Evolutionary conservation across 192 early-diverging fungal genomes (phyloP), one percentile per base, ranked within the genome.

Genomic region (Geranomyces michiganensis): DNA sequence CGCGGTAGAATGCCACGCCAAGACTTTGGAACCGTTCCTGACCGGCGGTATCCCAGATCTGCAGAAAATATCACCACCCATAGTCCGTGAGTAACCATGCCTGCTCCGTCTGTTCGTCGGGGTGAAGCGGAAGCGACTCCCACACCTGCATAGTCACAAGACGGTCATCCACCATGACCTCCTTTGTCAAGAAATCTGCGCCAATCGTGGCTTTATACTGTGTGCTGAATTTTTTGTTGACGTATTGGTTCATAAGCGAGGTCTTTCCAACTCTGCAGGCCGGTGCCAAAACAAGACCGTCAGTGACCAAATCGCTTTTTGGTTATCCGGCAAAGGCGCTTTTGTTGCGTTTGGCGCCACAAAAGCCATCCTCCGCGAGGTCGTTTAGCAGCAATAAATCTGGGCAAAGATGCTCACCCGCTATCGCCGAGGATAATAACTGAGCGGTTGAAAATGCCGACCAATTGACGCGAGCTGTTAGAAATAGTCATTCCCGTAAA

Each of bases 191-290:
- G 72, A 99, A 99, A 81, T 99, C 97, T 19, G 97, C 96, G 29
- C 97, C 97, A 68, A 99, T 98, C 43, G 97, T 99, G 22, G 97
- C 97, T 79, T 98, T 98, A 85, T 99, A 99, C 81, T 96, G 94
- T 74, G 88, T 93, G 78, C 85, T 92, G 83, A 99, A 99, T 76
- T 92, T 94, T 60, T 93, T 92, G 79, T 96, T 95, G 26, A 99
- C 94, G 87, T 95, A 99, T 81, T 97, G 97, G 87, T 99, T 98
- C 96, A 99, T 99, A 76, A 99, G 84, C 32, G 95, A 97, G 30
- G 97, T 98, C 76, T 97, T 98, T 56, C 74, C 74, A 24, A 76
- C 74, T 59, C 74, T 76, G 61, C 12, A 33, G 29, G 8, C 17
- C 51, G 15, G 7, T 15, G 51, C 51, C 19, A 55, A 55, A 55